Evolutionary conservation across 768 basidiomycete species (phyloP).

Genomic region (Tricholoma saponaceum): DNA sequence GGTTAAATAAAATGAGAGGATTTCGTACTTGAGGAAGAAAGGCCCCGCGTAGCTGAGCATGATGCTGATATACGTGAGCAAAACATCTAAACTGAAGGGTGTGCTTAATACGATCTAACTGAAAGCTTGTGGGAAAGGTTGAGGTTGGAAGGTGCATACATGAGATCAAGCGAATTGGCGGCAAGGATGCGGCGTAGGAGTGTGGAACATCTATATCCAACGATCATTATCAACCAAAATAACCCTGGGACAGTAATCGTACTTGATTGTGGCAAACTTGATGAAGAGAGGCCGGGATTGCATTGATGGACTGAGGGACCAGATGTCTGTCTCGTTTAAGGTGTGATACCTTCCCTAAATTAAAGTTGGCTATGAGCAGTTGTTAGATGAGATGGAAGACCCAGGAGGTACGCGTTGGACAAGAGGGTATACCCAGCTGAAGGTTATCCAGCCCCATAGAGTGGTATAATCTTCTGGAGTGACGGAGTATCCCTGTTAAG

Average conservation of each 20-base stretch:
- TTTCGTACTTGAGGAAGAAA: conserved; percentile 73
- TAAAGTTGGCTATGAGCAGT: background rate
- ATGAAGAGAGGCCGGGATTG: conserved; percentile 63
- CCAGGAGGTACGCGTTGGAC: conserved; percentile 39
- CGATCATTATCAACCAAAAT: too few relatives aligned
- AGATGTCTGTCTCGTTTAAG: conserved; percentile 68
- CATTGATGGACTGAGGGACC: conserved; percentile 63
- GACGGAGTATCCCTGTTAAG: conserved; percentile 37
- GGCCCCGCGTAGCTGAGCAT: conserved; percentile 76
- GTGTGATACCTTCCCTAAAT: conserved; percentile 44
- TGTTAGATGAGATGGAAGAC: background rate
- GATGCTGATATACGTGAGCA: conserved; percentile 64
- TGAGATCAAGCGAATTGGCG: conserved; percentile 44
- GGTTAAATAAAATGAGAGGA: background rate
- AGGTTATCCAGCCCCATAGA: conserved; percentile 68
- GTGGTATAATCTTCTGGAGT: conserved; percentile 76
- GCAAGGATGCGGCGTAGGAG: conserved; percentile 38
- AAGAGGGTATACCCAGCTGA: conserved; percentile 67
- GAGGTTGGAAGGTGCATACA: conserved; percentile 24
- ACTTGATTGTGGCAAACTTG: conserved; percentile 32
- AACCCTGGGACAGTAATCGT: too few relatives aligned
- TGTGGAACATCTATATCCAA: conserved; percentile 27
- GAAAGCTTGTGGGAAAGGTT: background rate
- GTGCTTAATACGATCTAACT: too few relatives aligned
- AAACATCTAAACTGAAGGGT: conserved; percentile 51